These are phyloP conservation scores for Tilletia caries DNA, from an alignment of 1,284 basidiomycete genomes.

Conservation along the genomic window DNA sequence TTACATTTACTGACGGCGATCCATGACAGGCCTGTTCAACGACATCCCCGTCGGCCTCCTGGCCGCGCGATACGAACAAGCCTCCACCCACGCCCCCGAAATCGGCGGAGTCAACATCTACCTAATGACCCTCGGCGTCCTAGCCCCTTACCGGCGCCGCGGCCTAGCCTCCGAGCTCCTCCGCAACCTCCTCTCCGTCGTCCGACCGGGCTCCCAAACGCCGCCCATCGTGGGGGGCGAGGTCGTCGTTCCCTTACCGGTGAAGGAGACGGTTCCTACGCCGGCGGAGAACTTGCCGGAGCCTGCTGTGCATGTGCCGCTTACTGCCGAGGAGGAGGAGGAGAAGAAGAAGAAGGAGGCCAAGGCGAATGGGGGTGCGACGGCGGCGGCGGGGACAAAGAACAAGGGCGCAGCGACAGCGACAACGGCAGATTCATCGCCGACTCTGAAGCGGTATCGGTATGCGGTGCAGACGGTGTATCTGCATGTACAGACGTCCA, in stretches of 20 bases:
- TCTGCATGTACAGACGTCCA: constrained; percentile 55
- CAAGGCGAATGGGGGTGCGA: neutral
- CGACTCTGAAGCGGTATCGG: neutral
- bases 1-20: neutral
- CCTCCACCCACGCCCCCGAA: constrained; percentile 17
- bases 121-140: constrained; percentile 56
- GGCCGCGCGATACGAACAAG: constrained; percentile 51
- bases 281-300: neutral
- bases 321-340: neutral
- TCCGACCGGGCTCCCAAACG: constrained; percentile 33
- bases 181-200: constrained; percentile 47
- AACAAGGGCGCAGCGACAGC: constrained; percentile 16
- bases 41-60: constrained; percentile 55
- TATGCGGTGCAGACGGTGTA: constrained; percentile 42
- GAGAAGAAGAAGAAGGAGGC: neutral
- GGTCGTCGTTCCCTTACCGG: neutral
- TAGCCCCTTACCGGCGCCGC: constrained; percentile 55
- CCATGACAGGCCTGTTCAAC: constrained; percentile 51
- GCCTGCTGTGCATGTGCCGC: neutral
- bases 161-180: constrained; percentile 53
- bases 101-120: constrained; percentile 47
- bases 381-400: neutral
- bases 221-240: neutral
- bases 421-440: constrained; percentile 18
- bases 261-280: neutral